These are phyloP conservation scores for Fibroporia radiculosa DNA, from an alignment of 768 basidiomycete genomes.

Conservation along the genomic window DNA sequence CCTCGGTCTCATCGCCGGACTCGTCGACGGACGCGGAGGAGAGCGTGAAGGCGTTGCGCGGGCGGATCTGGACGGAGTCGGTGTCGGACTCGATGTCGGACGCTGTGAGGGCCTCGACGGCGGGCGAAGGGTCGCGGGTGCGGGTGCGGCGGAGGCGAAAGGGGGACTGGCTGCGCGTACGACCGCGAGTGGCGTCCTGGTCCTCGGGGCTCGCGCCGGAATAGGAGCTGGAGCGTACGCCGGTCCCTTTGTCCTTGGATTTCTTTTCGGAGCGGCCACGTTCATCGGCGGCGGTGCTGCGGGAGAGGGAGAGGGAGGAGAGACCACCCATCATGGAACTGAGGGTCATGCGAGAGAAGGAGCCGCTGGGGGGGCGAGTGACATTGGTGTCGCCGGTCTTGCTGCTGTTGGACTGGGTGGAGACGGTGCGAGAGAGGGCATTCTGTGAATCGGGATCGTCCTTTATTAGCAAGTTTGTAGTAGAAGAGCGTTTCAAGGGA, in stretches of 20 bases:
- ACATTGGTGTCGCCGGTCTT: conserved; percentile 10
- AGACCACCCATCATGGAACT: conserved; percentile 66
- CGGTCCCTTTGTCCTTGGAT: conserved; percentile 20
- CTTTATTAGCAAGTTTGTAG: conserved; percentile 24
- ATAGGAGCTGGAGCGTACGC: conserved; percentile 28
- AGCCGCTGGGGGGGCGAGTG: conserved; percentile 26
- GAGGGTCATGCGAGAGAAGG: conserved; percentile 58
- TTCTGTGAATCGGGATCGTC: conserved; percentile 43
- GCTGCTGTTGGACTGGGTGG: conserved; percentile 16
- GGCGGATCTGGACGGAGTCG: conserved; percentile 40
- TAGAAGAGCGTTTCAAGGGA: conserved; percentile 21
- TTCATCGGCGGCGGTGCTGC: conserved; percentile 33
- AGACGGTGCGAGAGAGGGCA: conserved; percentile 40
- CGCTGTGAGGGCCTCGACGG: conserved; percentile 42
- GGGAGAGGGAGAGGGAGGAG: conserved; percentile 54
- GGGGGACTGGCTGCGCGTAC: conserved; percentile 73
- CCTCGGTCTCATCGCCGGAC: conserved; percentile 37
- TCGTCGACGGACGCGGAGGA: conserved; percentile 63
- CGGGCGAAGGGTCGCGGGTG: conserved; percentile 43
- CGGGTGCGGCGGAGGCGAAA: conserved; percentile 69
- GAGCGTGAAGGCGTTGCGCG: conserved; percentile 55
- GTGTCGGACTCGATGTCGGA: conserved; percentile 60
- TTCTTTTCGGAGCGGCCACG: conserved; percentile 48
- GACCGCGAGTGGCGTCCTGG: conserved; percentile 30
- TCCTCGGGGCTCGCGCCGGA: conserved; percentile 34